These are phyloP conservation scores for Xenosphaeropsis pyriputrescens DNA, from an alignment of 2,329 filamentous ascomycete species.

Conservation along the genomic window DNA sequence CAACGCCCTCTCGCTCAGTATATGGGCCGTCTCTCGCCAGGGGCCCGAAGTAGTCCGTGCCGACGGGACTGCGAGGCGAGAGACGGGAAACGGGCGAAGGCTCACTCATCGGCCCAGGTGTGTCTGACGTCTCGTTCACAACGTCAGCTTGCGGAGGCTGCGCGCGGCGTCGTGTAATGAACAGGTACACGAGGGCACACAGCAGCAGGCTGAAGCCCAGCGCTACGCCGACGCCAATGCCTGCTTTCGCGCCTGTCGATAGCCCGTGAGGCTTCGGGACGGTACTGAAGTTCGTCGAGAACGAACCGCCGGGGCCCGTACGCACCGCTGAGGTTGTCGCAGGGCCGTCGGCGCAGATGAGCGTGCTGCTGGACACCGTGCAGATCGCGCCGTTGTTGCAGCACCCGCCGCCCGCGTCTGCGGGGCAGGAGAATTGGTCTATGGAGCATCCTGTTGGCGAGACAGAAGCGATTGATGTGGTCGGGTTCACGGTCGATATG, in stretches of 20 bases:
- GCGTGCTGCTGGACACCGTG: constrained; percentile 20
- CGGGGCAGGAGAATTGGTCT: constrained; percentile 26
- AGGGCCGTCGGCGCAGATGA: constrained; percentile 23
- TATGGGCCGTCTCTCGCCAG: constrained; percentile 29
- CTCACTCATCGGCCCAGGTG: too few species aligned
- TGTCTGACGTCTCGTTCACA: too few species aligned
- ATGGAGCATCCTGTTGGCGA: constrained; percentile 28
- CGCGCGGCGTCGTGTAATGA: constrained; percentile 23
- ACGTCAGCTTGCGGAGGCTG: too few species aligned
- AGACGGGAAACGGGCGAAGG: neutral
- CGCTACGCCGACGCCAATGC: constrained; percentile 38
- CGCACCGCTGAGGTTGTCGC: constrained; percentile 9
- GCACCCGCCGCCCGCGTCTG: constrained; percentile 30
- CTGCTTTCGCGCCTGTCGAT: constrained; percentile 35
- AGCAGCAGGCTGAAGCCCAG: constrained; percentile 26
- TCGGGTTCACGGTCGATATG: constrained; percentile 13
- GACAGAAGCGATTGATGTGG: constrained; percentile 18
- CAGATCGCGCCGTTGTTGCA: constrained; percentile 30
- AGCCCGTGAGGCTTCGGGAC: constrained; percentile 14
- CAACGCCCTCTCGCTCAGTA: constrained; percentile 8
- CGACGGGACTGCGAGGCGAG: constrained; percentile 1
- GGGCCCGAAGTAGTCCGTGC: constrained; percentile 16
- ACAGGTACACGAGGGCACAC: constrained; percentile 30
- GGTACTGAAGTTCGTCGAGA: constrained; percentile 14
- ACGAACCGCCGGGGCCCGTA: constrained; percentile 17